Base-by-base conservation (phyloP, 352 stramenopile species). In the Phytopythium chamaehyphon region DNA sequence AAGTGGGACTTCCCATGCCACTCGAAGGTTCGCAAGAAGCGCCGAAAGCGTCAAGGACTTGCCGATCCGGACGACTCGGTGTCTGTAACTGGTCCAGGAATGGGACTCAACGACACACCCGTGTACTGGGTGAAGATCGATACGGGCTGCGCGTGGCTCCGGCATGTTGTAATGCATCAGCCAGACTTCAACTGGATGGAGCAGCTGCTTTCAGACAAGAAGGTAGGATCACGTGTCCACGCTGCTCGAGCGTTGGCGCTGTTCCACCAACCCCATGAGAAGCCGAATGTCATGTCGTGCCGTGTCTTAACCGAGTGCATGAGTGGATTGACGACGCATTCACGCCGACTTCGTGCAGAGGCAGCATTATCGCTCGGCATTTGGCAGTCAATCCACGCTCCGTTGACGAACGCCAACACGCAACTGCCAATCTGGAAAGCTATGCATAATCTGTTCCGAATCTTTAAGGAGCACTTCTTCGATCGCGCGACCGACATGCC, bases 151-250 rank as follows among this genome's bases (percentile, higher is more conserved):
- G 67, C 75, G 21, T 93, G 83, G 83, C 55, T 93, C 3, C 67
- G 81, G 7, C 83, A 93, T 40, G 78, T 93, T 1, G 83, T 93
- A 12, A 88, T 93, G 77, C 79, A 93, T 37, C 83, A 93, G 38
- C 83, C 83, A 2, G 83, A 93, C 42, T 93, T 92, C 50, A 93
- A 93, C 61, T 93, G 83, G 83, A 92, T 92, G 79, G 83, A 93
- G 64, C 83, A 93, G 47, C 54, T 93, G 1, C 48, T 92, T 18
- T 90, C 77, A 0, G 83, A 93, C 62, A 90, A 90, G 44, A 90
- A 90, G 48, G 83, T 93, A 9, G 77, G 78, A 0, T 90, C 83
- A 0, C 73, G 82, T n/a, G 80, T 93, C 4, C 81, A 93, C 47
- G 83, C 83, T 6, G 81, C 82, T 8, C 75, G 83, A 11, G 83